phyloP scores from a whole-genome alignment of 805 yeast genomes.

The Kregervanrija fluxuum region DNA sequence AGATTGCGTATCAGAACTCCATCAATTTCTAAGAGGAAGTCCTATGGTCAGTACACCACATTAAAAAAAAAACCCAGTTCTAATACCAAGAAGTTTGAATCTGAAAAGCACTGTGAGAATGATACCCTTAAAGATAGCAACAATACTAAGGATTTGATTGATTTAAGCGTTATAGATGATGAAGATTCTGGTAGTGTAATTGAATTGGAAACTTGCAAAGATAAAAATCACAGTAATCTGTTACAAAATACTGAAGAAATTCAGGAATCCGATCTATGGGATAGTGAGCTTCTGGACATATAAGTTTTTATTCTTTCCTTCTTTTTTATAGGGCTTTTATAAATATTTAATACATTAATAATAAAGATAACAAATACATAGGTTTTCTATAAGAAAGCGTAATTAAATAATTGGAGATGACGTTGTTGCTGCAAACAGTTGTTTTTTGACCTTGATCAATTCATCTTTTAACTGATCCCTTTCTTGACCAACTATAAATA shows the following conservation, averaged over 20 bases:
- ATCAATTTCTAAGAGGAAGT: constrained; percentile 23
- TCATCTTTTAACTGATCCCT: constrained; percentile 69
- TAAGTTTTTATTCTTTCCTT: neutral
- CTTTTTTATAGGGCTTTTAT: neutral
- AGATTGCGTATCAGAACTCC: constrained; percentile 15
- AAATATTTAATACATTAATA: neutral
- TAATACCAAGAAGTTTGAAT: neutral
- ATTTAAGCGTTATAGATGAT: neutral
- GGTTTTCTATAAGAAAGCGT: neutral
- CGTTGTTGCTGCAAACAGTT: constrained; percentile 24
- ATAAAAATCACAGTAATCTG: neutral
- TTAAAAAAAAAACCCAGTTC: constrained; percentile 11
- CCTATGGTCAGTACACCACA: constrained; percentile 20
- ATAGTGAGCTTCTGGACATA: constrained; percentile 14
- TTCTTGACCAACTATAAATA: constrained; percentile 74
- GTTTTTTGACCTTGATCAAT: constrained; percentile 51
- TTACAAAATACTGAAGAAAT: constrained; percentile 4
- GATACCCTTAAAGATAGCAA: neutral
- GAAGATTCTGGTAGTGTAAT: neutral
- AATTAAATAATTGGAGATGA: neutral
- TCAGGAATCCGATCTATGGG: constrained; percentile 22
- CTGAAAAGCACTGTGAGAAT: no score
- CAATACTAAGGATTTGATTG: neutral
- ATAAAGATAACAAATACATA: neutral
- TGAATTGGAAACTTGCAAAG: constrained; percentile 1